Conservation (phyloP, 2,329 filamentous ascomycete genomes). For the Microdochium trichocladiopsis region DNA sequence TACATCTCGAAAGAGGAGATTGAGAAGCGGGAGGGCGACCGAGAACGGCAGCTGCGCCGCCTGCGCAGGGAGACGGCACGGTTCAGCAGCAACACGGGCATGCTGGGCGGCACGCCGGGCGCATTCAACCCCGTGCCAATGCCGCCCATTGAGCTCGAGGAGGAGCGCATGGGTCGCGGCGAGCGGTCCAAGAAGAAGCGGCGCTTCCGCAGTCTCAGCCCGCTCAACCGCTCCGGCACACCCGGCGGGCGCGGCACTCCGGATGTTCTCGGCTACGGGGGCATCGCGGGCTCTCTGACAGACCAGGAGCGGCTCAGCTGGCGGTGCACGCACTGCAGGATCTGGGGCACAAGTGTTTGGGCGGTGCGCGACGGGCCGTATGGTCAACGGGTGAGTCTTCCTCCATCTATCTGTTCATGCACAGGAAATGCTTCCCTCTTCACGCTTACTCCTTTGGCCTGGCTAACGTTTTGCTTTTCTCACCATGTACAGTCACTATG, state of each 20-base stretch:
- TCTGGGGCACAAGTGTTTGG: constrained; percentile 90
- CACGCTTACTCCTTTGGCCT: no score
- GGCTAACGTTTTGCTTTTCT: no score
- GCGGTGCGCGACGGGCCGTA: constrained; percentile 86
- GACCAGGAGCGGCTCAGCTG: constrained; percentile 76
- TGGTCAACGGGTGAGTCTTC: constrained; percentile 67
- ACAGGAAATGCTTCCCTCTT: no score
- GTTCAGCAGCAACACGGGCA: constrained; percentile 80
- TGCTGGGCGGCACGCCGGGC: constrained; percentile 66
- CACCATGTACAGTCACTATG: constrained; percentile 61
- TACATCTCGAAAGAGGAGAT: constrained; percentile 90
- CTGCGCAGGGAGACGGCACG: constrained; percentile 85
- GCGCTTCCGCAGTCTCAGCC: constrained; percentile 82
- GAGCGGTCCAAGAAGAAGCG: constrained; percentile 95
- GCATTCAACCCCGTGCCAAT: constrained; percentile 39
- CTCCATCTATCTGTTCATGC: neutral
- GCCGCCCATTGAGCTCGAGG: constrained; percentile 37
- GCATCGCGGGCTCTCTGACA: constrained; percentile 57
- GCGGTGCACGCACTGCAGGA: constrained; percentile 81
- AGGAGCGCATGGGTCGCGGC: constrained; percentile 85
- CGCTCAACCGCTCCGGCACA: constrained; percentile 60
- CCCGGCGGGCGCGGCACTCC: constrained; percentile 72
- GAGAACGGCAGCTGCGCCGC: constrained; percentile 83
- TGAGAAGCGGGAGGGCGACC: constrained; percentile 90
- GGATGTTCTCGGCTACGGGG: constrained; percentile 63